Evolutionary conservation across 345 rosid species (phyloP).

Genomic region (Populus pruinosa): DNA sequence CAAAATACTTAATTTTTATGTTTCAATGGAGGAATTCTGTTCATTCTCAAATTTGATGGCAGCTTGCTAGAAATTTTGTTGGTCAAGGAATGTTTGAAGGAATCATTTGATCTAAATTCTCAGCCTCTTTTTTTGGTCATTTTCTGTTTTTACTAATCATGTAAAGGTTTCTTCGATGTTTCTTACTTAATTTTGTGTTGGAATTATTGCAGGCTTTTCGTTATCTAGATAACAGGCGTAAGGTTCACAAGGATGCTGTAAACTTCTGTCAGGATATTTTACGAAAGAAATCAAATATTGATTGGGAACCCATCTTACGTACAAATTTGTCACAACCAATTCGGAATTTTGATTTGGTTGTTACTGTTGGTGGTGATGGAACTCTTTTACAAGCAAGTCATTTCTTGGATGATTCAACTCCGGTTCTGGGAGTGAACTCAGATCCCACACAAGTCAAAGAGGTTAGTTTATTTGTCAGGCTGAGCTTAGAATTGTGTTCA

Average conservation of each 20-base stretch:
- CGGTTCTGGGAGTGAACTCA: slow-evolving; percentile 83
- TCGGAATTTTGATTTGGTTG: slow-evolving; percentile 70
- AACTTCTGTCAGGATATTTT: slow-evolving; percentile 63
- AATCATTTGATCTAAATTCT: neutral
- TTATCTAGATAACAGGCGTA: slow-evolving; percentile 66
- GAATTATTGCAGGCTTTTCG: slow-evolving; percentile 37
- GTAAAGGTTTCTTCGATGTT: neutral
- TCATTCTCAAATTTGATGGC: too few relatives aligned
- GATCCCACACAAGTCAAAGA: slow-evolving; percentile 82
- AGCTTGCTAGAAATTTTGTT: neutral
- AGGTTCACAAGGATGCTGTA: slow-evolving; percentile 66
- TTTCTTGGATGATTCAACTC: slow-evolving; percentile 69
- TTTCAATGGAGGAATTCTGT: too few relatives aligned
- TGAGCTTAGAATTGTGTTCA: neutral
- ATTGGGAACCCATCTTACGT: slow-evolving; percentile 64
- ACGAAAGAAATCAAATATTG: slow-evolving; percentile 49
- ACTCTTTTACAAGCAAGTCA: slow-evolving; percentile 94
- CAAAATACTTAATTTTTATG: too few relatives aligned
- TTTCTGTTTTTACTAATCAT: neutral
- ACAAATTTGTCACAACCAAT: slow-evolving; percentile 47
- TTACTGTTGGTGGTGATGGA: slow-evolving; percentile 93
- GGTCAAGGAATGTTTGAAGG: neutral
- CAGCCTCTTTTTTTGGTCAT: neutral
- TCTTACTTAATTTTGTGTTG: neutral
- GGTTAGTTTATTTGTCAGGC: slow-evolving; percentile 35